Conservation (phyloP, 2,329 filamentous ascomycete genomes). For the Talaromyces sp. region DNA sequence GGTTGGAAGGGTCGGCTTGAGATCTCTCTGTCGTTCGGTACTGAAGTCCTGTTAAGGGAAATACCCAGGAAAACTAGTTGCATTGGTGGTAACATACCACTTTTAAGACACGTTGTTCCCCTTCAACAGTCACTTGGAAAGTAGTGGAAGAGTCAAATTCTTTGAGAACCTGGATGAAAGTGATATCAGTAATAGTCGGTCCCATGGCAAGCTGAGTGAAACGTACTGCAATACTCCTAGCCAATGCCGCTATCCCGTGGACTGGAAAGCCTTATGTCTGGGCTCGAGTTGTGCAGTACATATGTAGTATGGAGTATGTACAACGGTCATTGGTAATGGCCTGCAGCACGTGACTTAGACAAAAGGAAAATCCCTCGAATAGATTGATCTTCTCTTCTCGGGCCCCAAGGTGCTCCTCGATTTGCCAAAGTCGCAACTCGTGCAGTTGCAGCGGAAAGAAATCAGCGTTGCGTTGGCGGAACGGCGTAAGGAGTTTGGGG, state of each 20-base stretch:
- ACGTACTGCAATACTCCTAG: neutral
- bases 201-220: neutral
- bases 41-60: slow-evolving; percentile 12
- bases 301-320: no score
- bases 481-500: neutral
- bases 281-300: no score
- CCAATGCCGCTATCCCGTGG: no score
- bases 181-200: slow-evolving; percentile 20
- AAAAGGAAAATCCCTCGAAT: no score
- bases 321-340: no score
- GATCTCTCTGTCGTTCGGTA: slow-evolving; percentile 20
- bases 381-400: neutral
- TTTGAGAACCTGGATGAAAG: slow-evolving; percentile 19
- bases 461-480: neutral
- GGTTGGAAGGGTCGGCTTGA: slow-evolving; percentile 16
- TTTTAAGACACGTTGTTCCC: slow-evolving; percentile 22
- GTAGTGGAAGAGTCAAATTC: slow-evolving; percentile 20
- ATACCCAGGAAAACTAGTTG: neutral
- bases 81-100: slow-evolving; percentile 18
- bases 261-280: no score
- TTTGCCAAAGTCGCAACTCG: neutral
- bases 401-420: neutral
- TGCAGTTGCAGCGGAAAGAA: neutral
- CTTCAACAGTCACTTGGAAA: slow-evolving; percentile 22
- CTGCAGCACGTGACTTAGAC: no score